Conservation (phyloP, 2,329 filamentous ascomycete genomes). For the Botryotinia calthae region DNA sequence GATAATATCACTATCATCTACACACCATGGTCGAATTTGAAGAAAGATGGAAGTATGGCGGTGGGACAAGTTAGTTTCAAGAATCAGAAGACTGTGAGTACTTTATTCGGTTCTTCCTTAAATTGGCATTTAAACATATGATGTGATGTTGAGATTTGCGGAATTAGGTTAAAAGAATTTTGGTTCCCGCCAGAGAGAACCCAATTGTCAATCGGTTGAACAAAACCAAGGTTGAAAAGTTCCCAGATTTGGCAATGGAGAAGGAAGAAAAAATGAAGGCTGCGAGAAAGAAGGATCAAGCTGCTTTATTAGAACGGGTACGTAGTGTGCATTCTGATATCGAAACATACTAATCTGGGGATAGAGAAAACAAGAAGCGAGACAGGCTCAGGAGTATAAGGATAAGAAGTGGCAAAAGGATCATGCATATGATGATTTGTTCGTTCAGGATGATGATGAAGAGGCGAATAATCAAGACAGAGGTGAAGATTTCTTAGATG, state of each 20-base stretch:
- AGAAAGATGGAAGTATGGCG: constrained; percentile 95
- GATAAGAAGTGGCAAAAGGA: constrained; percentile 93
- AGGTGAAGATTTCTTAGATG: constrained; percentile 74
- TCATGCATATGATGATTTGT: constrained; percentile 94
- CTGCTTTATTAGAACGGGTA: constrained; percentile 60
- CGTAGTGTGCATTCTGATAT: constrained; percentile 27
- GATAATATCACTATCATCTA: constrained; percentile 97
- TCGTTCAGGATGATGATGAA: constrained; percentile 71
- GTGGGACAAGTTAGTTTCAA: constrained; percentile 94
- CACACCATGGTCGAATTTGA: constrained; percentile 94
- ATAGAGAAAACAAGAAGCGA: constrained; percentile 74
- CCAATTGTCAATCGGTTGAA: constrained; percentile 94
- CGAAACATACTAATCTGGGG: constrained; percentile 10
- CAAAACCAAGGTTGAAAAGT: constrained; percentile 89
- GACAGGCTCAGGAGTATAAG: constrained; percentile 73
- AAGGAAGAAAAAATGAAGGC: constrained; percentile 73
- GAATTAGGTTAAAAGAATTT: constrained; percentile 69
- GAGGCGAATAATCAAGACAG: constrained; percentile 82
- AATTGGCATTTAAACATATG: neutral
- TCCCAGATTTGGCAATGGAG: constrained; percentile 78
- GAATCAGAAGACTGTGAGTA: constrained; percentile 66
- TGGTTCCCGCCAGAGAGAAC: constrained; percentile 81
- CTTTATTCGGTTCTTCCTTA: neutral
- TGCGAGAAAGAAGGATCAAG: constrained; percentile 69
- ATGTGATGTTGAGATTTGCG: neutral